phyloP scores from a whole-genome alignment of 2,329 filamentous ascomycete species.

The Rugonectria rugulosa region DNA sequence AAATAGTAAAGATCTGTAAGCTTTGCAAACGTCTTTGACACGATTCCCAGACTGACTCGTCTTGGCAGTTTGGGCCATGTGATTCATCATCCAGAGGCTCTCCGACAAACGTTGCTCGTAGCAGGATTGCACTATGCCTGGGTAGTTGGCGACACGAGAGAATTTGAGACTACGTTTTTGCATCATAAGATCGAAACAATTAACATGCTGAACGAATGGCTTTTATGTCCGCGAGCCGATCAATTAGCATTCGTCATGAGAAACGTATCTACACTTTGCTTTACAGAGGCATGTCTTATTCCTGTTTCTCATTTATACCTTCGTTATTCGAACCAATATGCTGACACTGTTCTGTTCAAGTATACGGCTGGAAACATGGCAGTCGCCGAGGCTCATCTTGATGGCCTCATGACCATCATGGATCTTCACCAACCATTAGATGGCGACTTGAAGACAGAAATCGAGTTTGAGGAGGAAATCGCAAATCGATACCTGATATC shows the following conservation, averaged over 20 bases:
- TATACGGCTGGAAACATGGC: conserved; percentile 27
- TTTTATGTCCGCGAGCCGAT: conserved; percentile 11
- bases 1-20: conserved; percentile 18
- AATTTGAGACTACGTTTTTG: conserved; percentile 29
- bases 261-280: conserved; percentile 29
- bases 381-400: conserved; percentile 30
- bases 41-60: accelerated
- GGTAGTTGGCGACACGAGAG: conserved; percentile 27
- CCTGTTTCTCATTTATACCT: background rate
- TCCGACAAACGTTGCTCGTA: conserved; percentile 30
- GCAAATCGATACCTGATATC: conserved; percentile 31
- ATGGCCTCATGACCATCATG: conserved; percentile 26
- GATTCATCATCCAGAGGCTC: conserved; percentile 27
- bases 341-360: conserved; percentile 9
- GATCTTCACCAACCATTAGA: conserved; percentile 25
- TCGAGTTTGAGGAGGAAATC: conserved; percentile 27
- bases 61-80: conserved; percentile 21
- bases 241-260: conserved; percentile 29
- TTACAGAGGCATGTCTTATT: conserved; percentile 23
- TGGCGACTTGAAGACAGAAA: background rate
- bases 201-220: conserved; percentile 26
- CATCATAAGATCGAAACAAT: conserved; percentile 34
- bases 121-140: conserved; percentile 35
- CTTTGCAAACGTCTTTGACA: background rate
- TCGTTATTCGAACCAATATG: too few relatives aligned